Percentiles rank a stretch among this genome's conserved stretches.
Evolutionary conservation across 2,329 filamentous ascomycete species (phyloP).

Genomic region (Colletotrichum nymphaeae): DNA sequence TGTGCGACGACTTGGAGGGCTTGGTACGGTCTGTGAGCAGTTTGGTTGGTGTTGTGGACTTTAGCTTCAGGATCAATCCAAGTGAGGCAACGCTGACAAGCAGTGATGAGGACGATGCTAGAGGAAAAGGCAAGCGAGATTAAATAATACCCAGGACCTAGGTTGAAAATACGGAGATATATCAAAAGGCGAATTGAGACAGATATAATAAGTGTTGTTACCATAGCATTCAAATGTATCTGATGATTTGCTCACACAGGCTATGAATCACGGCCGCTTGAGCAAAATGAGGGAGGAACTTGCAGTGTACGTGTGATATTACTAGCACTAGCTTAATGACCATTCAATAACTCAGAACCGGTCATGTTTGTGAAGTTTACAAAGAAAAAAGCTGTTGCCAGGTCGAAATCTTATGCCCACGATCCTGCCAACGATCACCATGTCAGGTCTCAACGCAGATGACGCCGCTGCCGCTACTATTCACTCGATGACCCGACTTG

Average conservation of each 20-base stretch:
- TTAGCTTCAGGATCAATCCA: conserved; percentile 69
- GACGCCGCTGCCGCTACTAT: neutral
- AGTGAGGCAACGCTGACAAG: conserved; percentile 22
- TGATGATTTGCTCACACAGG: neutral
- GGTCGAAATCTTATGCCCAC: neutral
- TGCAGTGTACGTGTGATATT: neutral
- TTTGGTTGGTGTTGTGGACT: conserved; percentile 81
- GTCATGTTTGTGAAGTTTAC: neutral
- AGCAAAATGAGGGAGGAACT: neutral
- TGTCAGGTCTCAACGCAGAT: neutral
- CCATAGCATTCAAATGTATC: too few species aligned
- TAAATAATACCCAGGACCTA: neutral
- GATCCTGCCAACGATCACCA: neutral
- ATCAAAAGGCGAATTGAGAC: neutral
- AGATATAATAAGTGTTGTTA: neutral
- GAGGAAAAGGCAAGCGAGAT: conserved; percentile 7
- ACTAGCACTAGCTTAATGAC: neutral
- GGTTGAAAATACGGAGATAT: neutral
- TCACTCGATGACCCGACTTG: neutral
- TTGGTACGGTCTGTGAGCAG: conserved; percentile 71
- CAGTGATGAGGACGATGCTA: conserved; percentile 7
- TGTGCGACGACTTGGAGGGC: conserved; percentile 75
- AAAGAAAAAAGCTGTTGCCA: neutral
- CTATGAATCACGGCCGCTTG: neutral
- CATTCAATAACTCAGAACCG: neutral